Conservation (phyloP, 352 stramenopile genomes). For the Globisporangium cederbergense region DNA sequence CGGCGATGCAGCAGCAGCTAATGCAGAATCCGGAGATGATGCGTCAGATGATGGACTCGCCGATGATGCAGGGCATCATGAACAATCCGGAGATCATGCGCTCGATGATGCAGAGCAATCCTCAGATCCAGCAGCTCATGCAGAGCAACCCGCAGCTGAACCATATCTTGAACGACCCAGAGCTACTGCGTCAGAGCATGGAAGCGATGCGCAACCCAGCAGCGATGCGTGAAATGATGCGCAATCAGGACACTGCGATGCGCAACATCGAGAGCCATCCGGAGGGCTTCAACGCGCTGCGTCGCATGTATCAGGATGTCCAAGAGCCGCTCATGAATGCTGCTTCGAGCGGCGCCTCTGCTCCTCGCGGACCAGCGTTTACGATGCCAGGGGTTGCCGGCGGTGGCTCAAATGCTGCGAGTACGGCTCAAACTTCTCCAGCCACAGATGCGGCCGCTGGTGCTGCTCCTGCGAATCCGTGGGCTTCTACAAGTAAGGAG, state of each 20-base stretch:
- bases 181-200: slow-evolving; percentile 93
- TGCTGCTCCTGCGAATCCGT: slow-evolving; percentile 45
- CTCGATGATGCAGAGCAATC: slow-evolving; percentile 95
- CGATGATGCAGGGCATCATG: slow-evolving; percentile 91
- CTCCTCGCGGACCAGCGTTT: slow-evolving; percentile 60
- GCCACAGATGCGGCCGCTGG: slow-evolving; percentile 19
- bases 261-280: slow-evolving; percentile 97
- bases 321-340: slow-evolving; percentile 96
- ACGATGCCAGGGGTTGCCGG: slow-evolving; percentile 81
- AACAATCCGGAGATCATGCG: slow-evolving; percentile 96
- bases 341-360: slow-evolving; percentile 42
- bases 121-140: slow-evolving; percentile 93
- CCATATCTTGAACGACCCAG: slow-evolving; percentile 95
- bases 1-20: slow-evolving; percentile 86
- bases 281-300: slow-evolving; percentile 96
- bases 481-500: slow-evolving; percentile 29
- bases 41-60: slow-evolving; percentile 87
- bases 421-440: slow-evolving; percentile 20
- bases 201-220: slow-evolving; percentile 96
- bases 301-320: slow-evolving; percentile 92
- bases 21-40: slow-evolving; percentile 89
- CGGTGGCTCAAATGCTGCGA: slow-evolving; percentile 24
- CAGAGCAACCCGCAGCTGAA: slow-evolving; percentile 95
- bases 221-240: slow-evolving; percentile 96
- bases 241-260: slow-evolving; percentile 96